Percentiles rank a stretch among this genome's conserved stretches.
These are phyloP conservation scores for Fraxinus pennsylvanica DNA, from an alignment of 257 asterid genomes.

Conservation along the genomic window DNA sequence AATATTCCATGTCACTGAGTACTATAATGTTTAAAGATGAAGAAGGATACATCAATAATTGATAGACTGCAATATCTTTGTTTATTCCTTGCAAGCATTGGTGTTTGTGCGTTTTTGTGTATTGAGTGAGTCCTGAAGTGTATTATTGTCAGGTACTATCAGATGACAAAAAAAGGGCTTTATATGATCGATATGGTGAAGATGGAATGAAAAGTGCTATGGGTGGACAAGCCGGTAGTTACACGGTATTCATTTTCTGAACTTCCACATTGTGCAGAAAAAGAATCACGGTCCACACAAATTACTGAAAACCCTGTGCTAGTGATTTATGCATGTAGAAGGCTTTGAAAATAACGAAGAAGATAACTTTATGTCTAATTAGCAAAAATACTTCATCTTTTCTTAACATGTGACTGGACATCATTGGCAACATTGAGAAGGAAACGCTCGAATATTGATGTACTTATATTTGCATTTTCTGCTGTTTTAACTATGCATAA, in stretches of 20 bases:
- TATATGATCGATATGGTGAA: conserved; percentile 96
- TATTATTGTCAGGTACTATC: conserved; percentile 87
- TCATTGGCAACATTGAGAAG: conserved; percentile 12
- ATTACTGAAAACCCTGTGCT: conserved; percentile 5
- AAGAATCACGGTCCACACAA: conserved; percentile 17
- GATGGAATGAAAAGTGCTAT: conserved; percentile 87
- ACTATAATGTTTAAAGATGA: conserved; percentile 13
- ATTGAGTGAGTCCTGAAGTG: conserved; percentile 42
- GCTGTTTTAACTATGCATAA: conserved; percentile 21
- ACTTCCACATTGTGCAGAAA: conserved; percentile 12
- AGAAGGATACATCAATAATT: neutral
- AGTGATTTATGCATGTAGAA: conserved; percentile 3
- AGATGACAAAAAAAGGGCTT: conserved; percentile 95
- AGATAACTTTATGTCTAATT: conserved; percentile 10
- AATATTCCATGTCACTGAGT: neutral
- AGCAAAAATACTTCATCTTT: conserved; percentile 13
- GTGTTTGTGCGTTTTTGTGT: conserved; percentile 8
- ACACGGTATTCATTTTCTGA: conserved; percentile 60
- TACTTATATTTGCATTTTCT: conserved; percentile 7
- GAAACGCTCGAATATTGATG: conserved; percentile 4
- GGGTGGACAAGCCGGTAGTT: conserved; percentile 81
- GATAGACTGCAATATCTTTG: conserved; percentile 14
- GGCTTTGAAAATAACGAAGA: neutral
- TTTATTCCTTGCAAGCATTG: conserved; percentile 18
- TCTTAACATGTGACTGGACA: conserved; percentile 5